Base-by-base conservation (phyloP, 306 rosid species). In the Dalbergia cultrata region DNA sequence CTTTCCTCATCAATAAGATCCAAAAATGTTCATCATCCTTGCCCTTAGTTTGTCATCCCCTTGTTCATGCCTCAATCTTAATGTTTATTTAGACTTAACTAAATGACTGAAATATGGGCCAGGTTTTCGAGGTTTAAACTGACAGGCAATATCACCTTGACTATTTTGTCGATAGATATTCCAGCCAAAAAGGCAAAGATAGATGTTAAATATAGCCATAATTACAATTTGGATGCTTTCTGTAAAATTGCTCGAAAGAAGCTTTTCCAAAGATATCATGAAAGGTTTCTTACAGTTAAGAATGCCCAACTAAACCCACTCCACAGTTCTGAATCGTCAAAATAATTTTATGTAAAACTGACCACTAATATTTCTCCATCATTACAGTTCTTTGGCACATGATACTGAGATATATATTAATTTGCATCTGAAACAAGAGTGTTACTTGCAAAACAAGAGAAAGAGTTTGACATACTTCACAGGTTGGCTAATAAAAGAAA, bases 391-490 rank as follows among this genome's bases (percentile, higher is more conserved):
- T 63, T 47, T 63, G 80, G 63, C 64, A 12, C 16, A 35, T 17
- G 35, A 50, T 34, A 47, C 9, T 31, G 60, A 22, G 11, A 6
- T 10, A 70, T 13, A 22, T 22, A 74, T 43, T 4, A 35, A 45
- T 61, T 35, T 56, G 19, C 66, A 72, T 56, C 18, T 37, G 77
- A 54, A 39, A 21, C 39, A 70, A 13, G 53, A 49, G n/a, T 13
- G 13, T 13, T 16, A 50, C 18, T 50, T 50, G 56, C 17, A 50
- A 50, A 50, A 16, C n/a, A 50, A 50, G 18, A 50, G 6, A 50
- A 14, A 2, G n/a, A 69, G 37, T 8, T 69, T 4, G 50, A 78
- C 1, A 68, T n/a, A 67, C 12, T 43, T 7, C 11, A 2, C 3
- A 7, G 10, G 47, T 26, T 17, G 39, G 5, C 39, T 12, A 18